Percentiles rank a stretch among this genome's conserved stretches.
Evolutionary conservation across 1,284 basidiomycete genomes (phyloP).

Genomic region (Sanghuangporus weigelae): DNA sequence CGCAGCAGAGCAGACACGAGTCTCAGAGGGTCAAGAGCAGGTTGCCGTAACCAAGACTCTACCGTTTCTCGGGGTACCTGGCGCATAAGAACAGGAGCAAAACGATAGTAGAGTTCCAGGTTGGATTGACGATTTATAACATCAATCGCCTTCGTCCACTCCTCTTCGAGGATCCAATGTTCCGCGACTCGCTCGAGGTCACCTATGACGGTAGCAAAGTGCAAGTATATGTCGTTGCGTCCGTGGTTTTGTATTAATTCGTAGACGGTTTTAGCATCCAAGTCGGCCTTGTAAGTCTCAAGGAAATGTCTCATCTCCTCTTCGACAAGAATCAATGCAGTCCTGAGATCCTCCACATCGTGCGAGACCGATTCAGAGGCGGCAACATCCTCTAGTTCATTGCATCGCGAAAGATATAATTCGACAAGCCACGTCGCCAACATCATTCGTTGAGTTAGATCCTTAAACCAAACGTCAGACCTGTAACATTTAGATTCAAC

Average conservation of each 20-base stretch:
- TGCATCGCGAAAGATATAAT: slow-evolving; percentile 95
- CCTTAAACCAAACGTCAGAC: slow-evolving; percentile 40
- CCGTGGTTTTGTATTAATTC: slow-evolving; percentile 93
- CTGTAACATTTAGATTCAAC: neutral
- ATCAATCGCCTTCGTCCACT: slow-evolving; percentile 90
- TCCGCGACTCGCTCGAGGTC: slow-evolving; percentile 87
- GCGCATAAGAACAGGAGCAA: slow-evolving; percentile 83
- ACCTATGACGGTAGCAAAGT: slow-evolving; percentile 80
- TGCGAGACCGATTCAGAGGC: slow-evolving; percentile 80
- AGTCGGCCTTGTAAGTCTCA: slow-evolving; percentile 83
- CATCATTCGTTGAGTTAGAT: slow-evolving; percentile 94
- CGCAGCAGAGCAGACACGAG: slow-evolving; percentile 90
- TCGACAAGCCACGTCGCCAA: slow-evolving; percentile 98
- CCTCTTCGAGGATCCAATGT: slow-evolving; percentile 88
- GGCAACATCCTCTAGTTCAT: slow-evolving; percentile 89
- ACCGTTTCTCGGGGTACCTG: slow-evolving; percentile 86
- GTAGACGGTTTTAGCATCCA: slow-evolving; percentile 84
- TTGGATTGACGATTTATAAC: slow-evolving; percentile 78
- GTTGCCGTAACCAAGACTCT: slow-evolving; percentile 86
- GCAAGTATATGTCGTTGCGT: slow-evolving; percentile 86
- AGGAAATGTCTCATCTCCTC: slow-evolving; percentile 93
- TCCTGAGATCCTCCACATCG: slow-evolving; percentile 81
- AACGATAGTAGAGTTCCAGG: slow-evolving; percentile 91
- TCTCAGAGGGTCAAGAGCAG: slow-evolving; percentile 73
- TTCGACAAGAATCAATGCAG: slow-evolving; percentile 81